These are phyloP conservation scores for Purshia tridentata DNA, from an alignment of 306 rosid species.

Conservation along the genomic window DNA sequence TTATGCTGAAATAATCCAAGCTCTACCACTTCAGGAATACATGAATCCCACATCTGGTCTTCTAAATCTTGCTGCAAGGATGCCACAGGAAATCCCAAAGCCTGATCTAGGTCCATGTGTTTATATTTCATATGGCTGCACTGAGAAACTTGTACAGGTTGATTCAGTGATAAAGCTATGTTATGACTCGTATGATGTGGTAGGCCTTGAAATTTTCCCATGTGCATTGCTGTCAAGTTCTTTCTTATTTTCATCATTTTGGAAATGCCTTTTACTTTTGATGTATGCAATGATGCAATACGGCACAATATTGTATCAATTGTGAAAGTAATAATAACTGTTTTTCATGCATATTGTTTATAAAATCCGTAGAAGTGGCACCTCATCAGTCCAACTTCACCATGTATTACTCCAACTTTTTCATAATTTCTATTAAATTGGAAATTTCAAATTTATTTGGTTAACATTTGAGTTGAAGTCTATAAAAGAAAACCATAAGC, in stretches of 20 bases:
- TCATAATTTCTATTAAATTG: neutral
- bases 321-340: slow-evolving; percentile 10
- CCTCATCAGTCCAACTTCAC: neutral
- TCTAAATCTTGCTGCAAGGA: slow-evolving; percentile 77
- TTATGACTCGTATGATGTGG: slow-evolving; percentile 76
- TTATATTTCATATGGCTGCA: slow-evolving; percentile 68
- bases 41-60: slow-evolving; percentile 87
- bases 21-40: slow-evolving; percentile 87
- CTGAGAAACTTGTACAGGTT: slow-evolving; percentile 52
- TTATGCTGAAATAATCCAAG: slow-evolving; percentile 66
- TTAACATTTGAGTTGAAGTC: neutral
- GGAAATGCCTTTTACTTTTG: neutral
- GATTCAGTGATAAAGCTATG: slow-evolving; percentile 68
- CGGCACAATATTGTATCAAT: neutral
- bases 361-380: neutral
- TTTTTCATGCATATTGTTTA: slow-evolving; percentile 5
- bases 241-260: slow-evolving; percentile 10
- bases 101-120: slow-evolving; percentile 82
- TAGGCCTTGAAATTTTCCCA: slow-evolving; percentile 38
- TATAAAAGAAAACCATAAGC: neutral
- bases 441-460: neutral
- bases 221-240: slow-evolving; percentile 18
- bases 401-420: neutral
- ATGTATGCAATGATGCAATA: neutral
- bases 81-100: slow-evolving; percentile 62